These are phyloP conservation scores for Domatiomyces catenatus DNA, from an alignment of 2,329 filamentous ascomycete genomes.

Conservation along the genomic window DNA sequence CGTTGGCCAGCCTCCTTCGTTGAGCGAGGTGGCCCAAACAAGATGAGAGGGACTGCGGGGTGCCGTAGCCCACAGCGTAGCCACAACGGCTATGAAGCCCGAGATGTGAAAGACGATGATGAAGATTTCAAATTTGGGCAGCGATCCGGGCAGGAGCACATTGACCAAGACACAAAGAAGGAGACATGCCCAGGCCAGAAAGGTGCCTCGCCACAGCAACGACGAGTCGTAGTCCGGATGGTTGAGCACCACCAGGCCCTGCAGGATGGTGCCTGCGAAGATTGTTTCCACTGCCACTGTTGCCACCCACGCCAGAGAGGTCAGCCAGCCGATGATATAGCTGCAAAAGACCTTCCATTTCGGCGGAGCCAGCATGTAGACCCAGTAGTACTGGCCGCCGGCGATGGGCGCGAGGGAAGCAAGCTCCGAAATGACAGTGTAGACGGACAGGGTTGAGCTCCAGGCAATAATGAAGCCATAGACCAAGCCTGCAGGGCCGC, in stretches of 20 bases:
- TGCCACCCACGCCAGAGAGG: constrained; percentile 29
- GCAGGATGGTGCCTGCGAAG: constrained; percentile 28
- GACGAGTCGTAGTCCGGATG: constrained; percentile 21
- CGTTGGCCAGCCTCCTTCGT: constrained; percentile 23
- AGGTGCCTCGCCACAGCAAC: constrained; percentile 26
- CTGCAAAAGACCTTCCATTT: constrained; percentile 27
- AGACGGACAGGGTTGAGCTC: constrained; percentile 33
- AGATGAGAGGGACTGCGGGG: constrained; percentile 19
- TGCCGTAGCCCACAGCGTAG: constrained; percentile 22
- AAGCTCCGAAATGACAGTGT: constrained; percentile 33
- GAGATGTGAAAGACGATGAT: constrained; percentile 31
- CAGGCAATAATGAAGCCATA: constrained; percentile 40
- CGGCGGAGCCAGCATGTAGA: constrained; percentile 30
- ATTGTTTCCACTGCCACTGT: constrained; percentile 29
- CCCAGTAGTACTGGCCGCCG: constrained; percentile 33
- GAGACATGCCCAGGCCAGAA: constrained; percentile 26
- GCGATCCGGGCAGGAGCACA: constrained; percentile 26
- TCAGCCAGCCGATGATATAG: constrained; percentile 32
- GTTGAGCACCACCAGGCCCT: constrained; percentile 26
- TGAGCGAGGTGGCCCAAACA: constrained; percentile 21
- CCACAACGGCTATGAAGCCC: constrained; percentile 31
- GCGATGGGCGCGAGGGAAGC: constrained; percentile 34
- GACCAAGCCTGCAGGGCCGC: constrained; percentile 34
- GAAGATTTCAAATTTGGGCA: constrained; percentile 28
- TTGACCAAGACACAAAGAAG: constrained; percentile 29